Conservation (phyloP, 768 basidiomycete genomes). For the Agaricus bisporus region DNA sequence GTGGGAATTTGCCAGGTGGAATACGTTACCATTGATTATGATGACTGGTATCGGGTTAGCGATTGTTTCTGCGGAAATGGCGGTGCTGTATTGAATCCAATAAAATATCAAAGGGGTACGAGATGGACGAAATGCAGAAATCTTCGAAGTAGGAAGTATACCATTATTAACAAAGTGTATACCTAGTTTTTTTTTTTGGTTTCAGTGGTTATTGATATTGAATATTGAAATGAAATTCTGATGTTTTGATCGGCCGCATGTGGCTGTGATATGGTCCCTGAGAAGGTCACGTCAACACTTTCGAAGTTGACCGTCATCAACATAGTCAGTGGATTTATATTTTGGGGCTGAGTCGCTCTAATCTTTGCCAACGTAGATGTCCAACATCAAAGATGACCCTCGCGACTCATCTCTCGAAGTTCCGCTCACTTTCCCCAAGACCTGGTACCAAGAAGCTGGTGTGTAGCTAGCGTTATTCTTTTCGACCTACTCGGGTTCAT, state of each 20-base stretch:
- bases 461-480: constrained; percentile 27
- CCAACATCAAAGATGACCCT: constrained; percentile 47
- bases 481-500: background rate
- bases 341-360: background rate
- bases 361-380: background rate
- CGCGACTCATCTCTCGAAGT: constrained; percentile 60
- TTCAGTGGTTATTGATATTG: no score
- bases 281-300: background rate
- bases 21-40: constrained; percentile 53
- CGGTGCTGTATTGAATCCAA: constrained; percentile 28
- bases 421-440: constrained; percentile 50
- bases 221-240: no score
- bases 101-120: background rate
- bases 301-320: background rate
- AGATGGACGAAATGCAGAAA: background rate
- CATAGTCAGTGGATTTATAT: background rate
- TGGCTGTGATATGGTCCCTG: no score
- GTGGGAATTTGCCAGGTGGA: constrained; percentile 66
- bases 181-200: no score
- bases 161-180: background rate
- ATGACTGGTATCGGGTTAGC: constrained; percentile 64
- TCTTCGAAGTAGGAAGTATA: background rate
- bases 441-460: constrained; percentile 52
- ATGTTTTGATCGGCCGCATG: no score
- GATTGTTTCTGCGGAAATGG: constrained; percentile 75